Evolutionary conservation across 441 rosid species (phyloP), one percentile per base, ranked within the genome.

Genomic region (Pelargonium cotyledonis): DNA sequence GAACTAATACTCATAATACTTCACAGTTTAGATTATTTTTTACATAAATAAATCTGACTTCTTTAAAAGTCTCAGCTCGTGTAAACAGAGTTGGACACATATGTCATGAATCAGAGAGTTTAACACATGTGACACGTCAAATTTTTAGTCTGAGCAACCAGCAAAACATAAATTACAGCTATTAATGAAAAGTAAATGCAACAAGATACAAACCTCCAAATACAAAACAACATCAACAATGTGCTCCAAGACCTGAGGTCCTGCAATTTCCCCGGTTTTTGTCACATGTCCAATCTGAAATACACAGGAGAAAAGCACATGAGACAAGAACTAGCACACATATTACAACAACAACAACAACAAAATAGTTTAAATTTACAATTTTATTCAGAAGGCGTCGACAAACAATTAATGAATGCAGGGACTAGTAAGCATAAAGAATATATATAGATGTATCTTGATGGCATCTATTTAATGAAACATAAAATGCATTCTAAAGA

Each of bases 191-290:
- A 68, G 61, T 64, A 57, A 53, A 64, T 41, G 73, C 31, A 68
- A 75, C 41, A 77, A 71, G 82, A 74, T 79, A 84, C 90, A 69
- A 66, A 94, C 99, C 86, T 94, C 97, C 86, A 94, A 75, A 75
- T 94, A 91, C 75, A 94, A 78, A 79, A 94, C 99, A 51, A 87
- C 94, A 81, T 94, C 99, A 70, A 94, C 99, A 68, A 94, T 91
- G 80, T 94, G 99, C 89, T 94, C 99, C 89, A 94, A 85, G 73
- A 89, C 87, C 47, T 92, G 96, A 72, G 98, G 98, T 81, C 99
- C 99, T 35, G 99, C 99, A 63, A 94, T 88, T 62, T 91, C 99
- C 23, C 99, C 97, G 1, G 91, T 69, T 82, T 94, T 94, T 58
- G 84, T 94, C 71, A 91, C 97, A 81, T 94, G 99, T 35, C 99